These are phyloP conservation scores for Styphnolobium japonicum DNA, from an alignment of 306 rosid genomes.

Conservation along the genomic window DNA sequence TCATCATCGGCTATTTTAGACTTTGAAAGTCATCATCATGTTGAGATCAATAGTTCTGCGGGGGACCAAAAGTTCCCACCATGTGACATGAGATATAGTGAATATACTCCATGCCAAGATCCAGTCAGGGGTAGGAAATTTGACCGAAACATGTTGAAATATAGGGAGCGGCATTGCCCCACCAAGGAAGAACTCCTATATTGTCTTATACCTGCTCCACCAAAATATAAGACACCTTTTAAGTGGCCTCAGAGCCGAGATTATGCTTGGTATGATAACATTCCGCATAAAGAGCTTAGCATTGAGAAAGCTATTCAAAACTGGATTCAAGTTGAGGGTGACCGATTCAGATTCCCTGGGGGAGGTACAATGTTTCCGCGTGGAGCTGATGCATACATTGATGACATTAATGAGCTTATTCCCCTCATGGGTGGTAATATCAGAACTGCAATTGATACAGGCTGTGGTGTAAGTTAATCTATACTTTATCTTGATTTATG, in stretches of 20 bases:
- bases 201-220: conserved; percentile 90
- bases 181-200: conserved; percentile 56
- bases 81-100: conserved; percentile 61
- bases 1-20: conserved; percentile 43
- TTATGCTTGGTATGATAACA: conserved; percentile 90
- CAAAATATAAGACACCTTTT: conserved; percentile 87
- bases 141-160: conserved; percentile 77
- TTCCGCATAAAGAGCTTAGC: conserved; percentile 92
- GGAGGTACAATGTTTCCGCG: conserved; percentile 98
- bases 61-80: conserved; percentile 52
- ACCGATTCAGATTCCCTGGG: conserved; percentile 85
- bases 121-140: conserved; percentile 61
- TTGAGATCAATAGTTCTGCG: conserved; percentile 42
- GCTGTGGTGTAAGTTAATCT: conserved; percentile 87
- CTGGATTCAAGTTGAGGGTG: conserved; percentile 96
- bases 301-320: conserved; percentile 93
- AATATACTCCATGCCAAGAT: conserved; percentile 94
- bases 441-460: conserved; percentile 94
- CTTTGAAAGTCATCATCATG: conserved; percentile 71
- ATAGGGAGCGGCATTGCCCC: conserved; percentile 95
- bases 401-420: conserved; percentile 76
- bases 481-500: not conserved
- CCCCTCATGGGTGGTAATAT: conserved; percentile 69
- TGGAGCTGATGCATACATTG: conserved; percentile 93
- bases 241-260: conserved; percentile 96